A percentile compares a stretch with the other conserved stretches of the same genome.
Evolutionary conservation across 169 alveolate species (phyloP).

Genomic region (Plasmodium knowlesi): DNA sequence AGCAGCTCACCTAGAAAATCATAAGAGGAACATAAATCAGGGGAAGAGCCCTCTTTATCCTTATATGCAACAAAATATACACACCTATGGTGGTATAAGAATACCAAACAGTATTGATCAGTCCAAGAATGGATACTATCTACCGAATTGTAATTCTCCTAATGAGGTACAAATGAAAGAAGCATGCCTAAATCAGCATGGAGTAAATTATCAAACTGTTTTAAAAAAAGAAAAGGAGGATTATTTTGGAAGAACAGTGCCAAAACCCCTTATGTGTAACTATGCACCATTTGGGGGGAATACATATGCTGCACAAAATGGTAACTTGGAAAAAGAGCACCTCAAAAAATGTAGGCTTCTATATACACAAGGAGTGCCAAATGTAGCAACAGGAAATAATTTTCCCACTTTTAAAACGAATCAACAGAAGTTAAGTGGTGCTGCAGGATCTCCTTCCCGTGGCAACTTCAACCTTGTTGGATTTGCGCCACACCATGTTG

Average conservation of each 20-base stretch:
- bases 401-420: constrained; percentile 6
- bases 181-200: not conserved
- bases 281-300: not conserved
- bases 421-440: not conserved
- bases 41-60: not conserved
- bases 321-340: not conserved
- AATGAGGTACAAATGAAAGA: not conserved
- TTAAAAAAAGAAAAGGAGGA: not conserved
- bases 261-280: not conserved
- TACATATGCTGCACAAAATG: not conserved
- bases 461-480: not conserved
- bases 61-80: not conserved
- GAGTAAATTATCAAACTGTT: not conserved
- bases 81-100: not conserved
- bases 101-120: not conserved
- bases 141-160: not conserved
- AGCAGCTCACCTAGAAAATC: not conserved
- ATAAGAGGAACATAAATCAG: not conserved
- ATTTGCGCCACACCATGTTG: not conserved
- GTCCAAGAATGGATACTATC: not conserved
- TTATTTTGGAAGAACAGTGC: not conserved
- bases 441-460: not conserved
- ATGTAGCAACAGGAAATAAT: not conserved
- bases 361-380: not conserved
- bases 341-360: not conserved